Base-by-base conservation (phyloP, 2,329 filamentous ascomycete genomes). In the Hypoxylon sp. region DNA sequence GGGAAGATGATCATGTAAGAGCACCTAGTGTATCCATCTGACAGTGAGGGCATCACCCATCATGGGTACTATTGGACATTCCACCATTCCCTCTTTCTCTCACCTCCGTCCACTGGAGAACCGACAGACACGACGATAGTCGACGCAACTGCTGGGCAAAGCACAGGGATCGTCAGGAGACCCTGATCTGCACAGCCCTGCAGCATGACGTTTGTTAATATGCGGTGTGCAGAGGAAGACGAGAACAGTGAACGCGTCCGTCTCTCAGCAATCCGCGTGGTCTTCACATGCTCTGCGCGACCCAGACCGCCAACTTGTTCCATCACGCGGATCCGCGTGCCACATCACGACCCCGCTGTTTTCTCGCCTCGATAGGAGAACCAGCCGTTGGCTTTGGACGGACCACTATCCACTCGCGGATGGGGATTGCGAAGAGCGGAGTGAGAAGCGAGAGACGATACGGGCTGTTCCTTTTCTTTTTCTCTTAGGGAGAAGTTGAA, bases 291-390 rank as follows among this genome's bases (percentile, higher is more conserved):
- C 38, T 15, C 20, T n/a, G n/a, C 11, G 4, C 3, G 13, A 13
- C 5, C 38, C 38, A 41, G 38, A 41, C 38, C 38, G 38, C n/a
- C 38, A 41, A 5, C 21, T 41, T 21, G 7, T 3, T 21, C 13
- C 38, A 11, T 20, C 24, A 21, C 38, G 38, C 20, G 18, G 18
- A 6, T n/a, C 10, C 5, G 35, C 18, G 38, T 41, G 38, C 38
- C 38, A 41, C 38, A 41, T 41, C 38, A 41, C 38, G 38, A 41
- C 38, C n/a, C 38, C 20, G 38, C 38, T 41, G 38, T 41, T 21
- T 11, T 29, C 6, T 29, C 26, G 6, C 35, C 7, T 21, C 17
- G 20, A 9, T 2, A 15, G 9, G 10, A 24, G 38, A 23, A 3
- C 6, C 38, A 21, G 15, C 38, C n/a, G 13, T 21, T 23, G 20